Evolutionary conservation across 345 rosid species (phyloP), one percentile per base, ranked within the genome.

Genomic region (Kernera saxatilis): DNA sequence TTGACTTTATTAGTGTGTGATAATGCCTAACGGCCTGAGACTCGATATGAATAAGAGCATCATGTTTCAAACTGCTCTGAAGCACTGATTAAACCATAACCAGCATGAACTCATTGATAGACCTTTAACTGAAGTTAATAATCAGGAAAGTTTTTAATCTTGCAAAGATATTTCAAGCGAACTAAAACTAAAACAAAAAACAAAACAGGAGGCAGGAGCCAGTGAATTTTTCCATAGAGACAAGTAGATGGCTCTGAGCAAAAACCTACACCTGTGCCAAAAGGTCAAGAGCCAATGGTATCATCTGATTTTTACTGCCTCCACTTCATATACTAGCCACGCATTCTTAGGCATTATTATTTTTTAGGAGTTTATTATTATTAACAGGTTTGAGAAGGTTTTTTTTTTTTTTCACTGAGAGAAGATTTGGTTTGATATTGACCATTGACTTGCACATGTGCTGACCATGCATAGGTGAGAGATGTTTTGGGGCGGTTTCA

Each of bases 301-400:
- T 84, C 76, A 83, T 50, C 75, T 77, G 39, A 85, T 80, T 63
- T 82, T 81, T 32, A 83, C 79, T 78, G 88, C 71, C 79, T 89
- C 88, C 35, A 89, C 85, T 64, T 87, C 91, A 56, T 82, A 89
- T 59, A 71, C 80, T 18, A 92, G 84, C 88, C 91, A 92, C 2
- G 92, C 74, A 45, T 86, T 79, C 4, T 92, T 89, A 4, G 96
- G 96, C 39, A n/a, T n/a, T n/a, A n/a, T n/a, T n/a, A n/a, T n/a
- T n/a, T n/a, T n/a, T n/a, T n/a, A n/a, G n/a, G n/a, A n/a, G n/a
- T n/a, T n/a, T n/a, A n/a, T n/a, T n/a, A n/a, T n/a, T n/a, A n/a
- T n/a, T n/a, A n/a, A n/a, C n/a, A n/a, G n/a, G n/a, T n/a, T n/a
- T n/a, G n/a, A n/a, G n/a, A n/a, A n/a, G n/a, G n/a, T n/a, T n/a